phyloP scores from a whole-genome alignment of 1,284 basidiomycete genomes.

The Xerocomus nothofagi region DNA sequence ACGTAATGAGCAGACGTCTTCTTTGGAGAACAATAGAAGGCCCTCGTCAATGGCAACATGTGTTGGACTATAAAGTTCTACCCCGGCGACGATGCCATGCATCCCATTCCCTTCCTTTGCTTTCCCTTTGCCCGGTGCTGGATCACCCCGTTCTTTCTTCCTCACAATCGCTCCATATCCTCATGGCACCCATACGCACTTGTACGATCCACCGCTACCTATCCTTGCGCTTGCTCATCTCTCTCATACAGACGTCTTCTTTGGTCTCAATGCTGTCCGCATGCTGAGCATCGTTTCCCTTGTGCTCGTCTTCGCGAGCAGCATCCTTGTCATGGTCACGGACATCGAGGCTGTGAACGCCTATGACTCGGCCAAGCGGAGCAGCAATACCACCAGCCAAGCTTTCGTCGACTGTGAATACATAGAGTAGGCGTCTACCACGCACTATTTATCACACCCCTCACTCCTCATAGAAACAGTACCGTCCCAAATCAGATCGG shows the following conservation, averaged over 20 bases:
- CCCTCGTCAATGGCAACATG: constrained; percentile 20
- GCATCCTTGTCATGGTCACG: constrained; percentile 76
- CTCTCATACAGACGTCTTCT: constrained; percentile 62
- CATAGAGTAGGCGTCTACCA: constrained; percentile 55
- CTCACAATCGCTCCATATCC: constrained; percentile 8
- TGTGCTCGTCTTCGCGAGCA: constrained; percentile 76
- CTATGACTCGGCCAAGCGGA: constrained; percentile 49
- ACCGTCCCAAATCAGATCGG: constrained; percentile 89
- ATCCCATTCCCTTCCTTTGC: constrained; percentile 10
- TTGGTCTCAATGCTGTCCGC: constrained; percentile 78
- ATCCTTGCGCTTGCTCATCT: constrained; percentile 2
- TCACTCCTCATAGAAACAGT: constrained; percentile 51
- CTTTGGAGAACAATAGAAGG: constrained; percentile 33
- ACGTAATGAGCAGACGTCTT: constrained; percentile 16
- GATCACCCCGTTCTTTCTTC: constrained; percentile 26
- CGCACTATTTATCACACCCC: constrained; percentile 6
- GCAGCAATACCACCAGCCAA: constrained; percentile 33
- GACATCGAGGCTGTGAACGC: constrained; percentile 77
- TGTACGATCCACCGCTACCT: constrained; percentile 32
- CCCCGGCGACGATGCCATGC: neutral
- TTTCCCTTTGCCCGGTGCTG: constrained; percentile 30
- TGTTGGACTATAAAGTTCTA: constrained; percentile 24
- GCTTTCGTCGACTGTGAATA: constrained; percentile 67
- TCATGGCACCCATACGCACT: constrained; percentile 40
- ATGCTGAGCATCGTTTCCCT: constrained; percentile 78